Percentiles rank a stretch among this genome's conserved stretches.
Conservation (phyloP, 2,329 filamentous ascomycete genomes). For the Aspergillus intermedius region DNA sequence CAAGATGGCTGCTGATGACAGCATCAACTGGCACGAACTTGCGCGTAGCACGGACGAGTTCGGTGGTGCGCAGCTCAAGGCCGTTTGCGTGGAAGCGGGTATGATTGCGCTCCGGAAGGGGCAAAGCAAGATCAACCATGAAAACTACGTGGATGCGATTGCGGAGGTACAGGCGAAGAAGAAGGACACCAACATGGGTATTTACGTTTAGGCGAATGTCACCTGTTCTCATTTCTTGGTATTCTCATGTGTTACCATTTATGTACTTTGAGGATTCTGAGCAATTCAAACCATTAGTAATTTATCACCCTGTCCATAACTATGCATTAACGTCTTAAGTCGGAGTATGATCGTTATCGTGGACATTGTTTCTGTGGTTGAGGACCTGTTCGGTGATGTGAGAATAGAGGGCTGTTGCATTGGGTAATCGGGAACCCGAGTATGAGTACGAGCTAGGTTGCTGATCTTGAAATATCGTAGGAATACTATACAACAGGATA, state of each 20-base stretch:
- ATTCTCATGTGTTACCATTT: background rate
- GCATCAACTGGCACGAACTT: conserved; percentile 92
- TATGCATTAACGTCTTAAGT: no score
- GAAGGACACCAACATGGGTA: conserved; percentile 62
- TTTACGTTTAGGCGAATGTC: conserved; percentile 31
- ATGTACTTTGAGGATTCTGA: no score
- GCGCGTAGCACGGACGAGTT: conserved; percentile 97
- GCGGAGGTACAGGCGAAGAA: conserved; percentile 84
- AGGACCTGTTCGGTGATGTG: no score
- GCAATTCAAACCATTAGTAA: no score
- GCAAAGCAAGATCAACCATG: conserved; percentile 93
- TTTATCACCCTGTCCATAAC: no score
- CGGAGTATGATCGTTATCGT: no score
- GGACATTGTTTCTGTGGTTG: no score
- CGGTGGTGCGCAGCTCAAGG: conserved; percentile 94
- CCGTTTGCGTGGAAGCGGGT: conserved; percentile 95
- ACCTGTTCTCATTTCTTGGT: background rate
- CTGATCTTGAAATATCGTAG: no score
- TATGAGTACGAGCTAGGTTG: no score
- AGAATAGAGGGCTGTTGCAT: no score
- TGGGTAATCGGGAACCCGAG: no score
- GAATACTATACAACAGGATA: no score
- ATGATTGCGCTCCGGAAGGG: conserved; percentile 96
- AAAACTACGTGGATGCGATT: conserved; percentile 98
- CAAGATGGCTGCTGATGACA: conserved; percentile 94